phyloP scores from a whole-genome alignment of 2,329 filamentous ascomycete genomes.

The Hymenoscyphus infarciens region DNA sequence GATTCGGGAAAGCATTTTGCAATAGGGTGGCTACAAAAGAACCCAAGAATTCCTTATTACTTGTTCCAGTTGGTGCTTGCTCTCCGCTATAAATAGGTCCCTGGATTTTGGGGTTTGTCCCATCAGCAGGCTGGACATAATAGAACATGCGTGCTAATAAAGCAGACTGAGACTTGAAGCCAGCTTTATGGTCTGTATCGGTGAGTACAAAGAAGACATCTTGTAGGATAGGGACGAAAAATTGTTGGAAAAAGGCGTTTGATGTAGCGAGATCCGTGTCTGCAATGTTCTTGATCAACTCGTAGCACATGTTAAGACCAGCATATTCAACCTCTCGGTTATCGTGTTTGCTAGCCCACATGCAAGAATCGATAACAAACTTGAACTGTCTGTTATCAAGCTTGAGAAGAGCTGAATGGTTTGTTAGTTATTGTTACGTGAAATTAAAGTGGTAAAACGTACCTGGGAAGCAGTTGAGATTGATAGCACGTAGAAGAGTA shows the following conservation, averaged over 20 bases:
- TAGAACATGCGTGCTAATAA: constrained; percentile 94
- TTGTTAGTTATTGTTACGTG: constrained; percentile 14
- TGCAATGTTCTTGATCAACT: constrained; percentile 95
- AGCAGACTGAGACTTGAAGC: constrained; percentile 97
- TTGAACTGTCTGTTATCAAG: constrained; percentile 97
- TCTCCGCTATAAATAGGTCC: constrained; percentile 85
- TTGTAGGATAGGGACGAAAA: constrained; percentile 92
- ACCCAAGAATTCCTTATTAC: constrained; percentile 85
- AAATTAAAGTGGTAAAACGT: constrained; percentile 23
- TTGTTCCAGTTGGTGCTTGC: constrained; percentile 76
- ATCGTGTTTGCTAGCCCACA: constrained; percentile 99
- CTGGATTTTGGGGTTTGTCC: constrained; percentile 75
- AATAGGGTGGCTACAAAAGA: constrained; percentile 83
- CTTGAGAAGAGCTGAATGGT: constrained; percentile 67
- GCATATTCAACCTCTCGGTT: constrained; percentile 97
- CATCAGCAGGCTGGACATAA: constrained; percentile 74
- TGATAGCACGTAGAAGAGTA: constrained; percentile 92
- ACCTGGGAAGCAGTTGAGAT: constrained; percentile 92
- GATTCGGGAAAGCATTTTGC: constrained; percentile 87
- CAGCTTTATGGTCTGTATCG: constrained; percentile 96
- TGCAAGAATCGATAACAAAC: constrained; percentile 97
- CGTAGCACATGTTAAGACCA: constrained; percentile 95
- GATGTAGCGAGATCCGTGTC: constrained; percentile 83
- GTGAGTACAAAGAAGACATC: constrained; percentile 98
- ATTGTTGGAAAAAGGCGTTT: constrained; percentile 96